Base-by-base conservation (phyloP, 2,329 filamentous ascomycete species). In the Nemania diffusa region DNA sequence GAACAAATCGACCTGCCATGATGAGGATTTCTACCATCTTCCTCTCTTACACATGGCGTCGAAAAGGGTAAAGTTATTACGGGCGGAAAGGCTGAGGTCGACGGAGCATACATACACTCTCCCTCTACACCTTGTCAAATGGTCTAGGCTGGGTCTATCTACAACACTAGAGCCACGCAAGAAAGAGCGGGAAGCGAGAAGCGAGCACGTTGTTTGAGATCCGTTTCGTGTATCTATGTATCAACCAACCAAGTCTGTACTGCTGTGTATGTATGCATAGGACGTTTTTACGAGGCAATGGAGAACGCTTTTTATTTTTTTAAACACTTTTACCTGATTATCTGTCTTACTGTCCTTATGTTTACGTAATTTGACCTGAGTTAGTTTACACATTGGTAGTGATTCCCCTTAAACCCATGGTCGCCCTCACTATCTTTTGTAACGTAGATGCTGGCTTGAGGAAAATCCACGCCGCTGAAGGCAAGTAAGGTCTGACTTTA, bases 261-360 rank as follows among this genome's bases (percentile, higher is more conserved):
- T 60, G 34, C 51, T 13, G 37, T 13, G 37, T 61, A 27, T 62
- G 62, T 62, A 59, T 46, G 59, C 52, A 62, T 64, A 55, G 65
- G 69, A 70, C 62, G 57, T 53, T 62, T 66, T 70, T 62, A 70
- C 20, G 68, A 68, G 59, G 65, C 63, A 67, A 68, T 57, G 62
- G 46, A 65, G 59, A 66, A 57, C 46, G 51, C 42, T 56, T 55
- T 58, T 62, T 59, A 11, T 32, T 32, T 50, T 53, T 15, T 51
- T 29, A 24, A 20, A n/a, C 17, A 1, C 2, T 51, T 51, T 17
- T 27, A 11, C 13, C 24, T 17, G 11, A 11, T 29, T 27, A 26
- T 50, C 46, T 51, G 15, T 51, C 24, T 51, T 5, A 2, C 17
- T 17, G 8, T 15, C 11, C 17, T 44, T 44, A 15, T 40, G 40